Percentiles rank a stretch among this genome's conserved stretches.
phyloP scores from a whole-genome alignment of 1,284 basidiomycete species.

The Hypsizygus ulmarius region DNA sequence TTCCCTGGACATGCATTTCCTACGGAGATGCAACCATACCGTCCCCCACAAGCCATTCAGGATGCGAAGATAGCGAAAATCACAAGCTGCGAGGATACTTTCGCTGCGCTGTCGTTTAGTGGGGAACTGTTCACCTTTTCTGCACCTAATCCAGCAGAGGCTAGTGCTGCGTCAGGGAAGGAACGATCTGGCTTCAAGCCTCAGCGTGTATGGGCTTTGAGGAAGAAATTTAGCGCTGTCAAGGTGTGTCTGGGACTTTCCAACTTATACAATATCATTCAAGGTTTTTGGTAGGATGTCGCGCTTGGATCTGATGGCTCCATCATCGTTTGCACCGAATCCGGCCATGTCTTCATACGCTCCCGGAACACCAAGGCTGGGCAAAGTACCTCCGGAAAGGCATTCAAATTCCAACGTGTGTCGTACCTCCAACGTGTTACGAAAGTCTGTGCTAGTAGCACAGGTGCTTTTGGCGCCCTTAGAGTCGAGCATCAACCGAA shows the following conservation, averaged over 20 bases:
- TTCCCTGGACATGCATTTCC: constrained; percentile 74
- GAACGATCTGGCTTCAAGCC: constrained; percentile 56
- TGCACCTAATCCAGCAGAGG: constrained; percentile 38
- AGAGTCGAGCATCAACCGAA: constrained; percentile 69
- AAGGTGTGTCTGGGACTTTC: constrained; percentile 42
- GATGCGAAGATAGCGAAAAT: constrained; percentile 80
- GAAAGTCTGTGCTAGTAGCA: constrained; percentile 83
- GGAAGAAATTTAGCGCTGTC: constrained; percentile 85
- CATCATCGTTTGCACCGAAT: constrained; percentile 90
- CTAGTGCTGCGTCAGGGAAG: constrained; percentile 26
- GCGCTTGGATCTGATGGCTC: constrained; percentile 87
- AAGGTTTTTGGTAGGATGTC: constrained; percentile 58
- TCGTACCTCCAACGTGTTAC: constrained; percentile 84
- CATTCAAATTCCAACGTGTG: constrained; percentile 81
- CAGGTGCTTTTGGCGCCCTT: constrained; percentile 88
- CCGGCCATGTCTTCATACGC: constrained; percentile 91
- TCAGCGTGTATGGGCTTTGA: constrained; percentile 88
- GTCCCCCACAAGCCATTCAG: constrained; percentile 71
- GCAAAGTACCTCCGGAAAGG: constrained; percentile 42
- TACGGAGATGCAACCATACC: constrained; percentile 72
- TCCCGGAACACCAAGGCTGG: constrained; percentile 52
- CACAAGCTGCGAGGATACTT: constrained; percentile 75
- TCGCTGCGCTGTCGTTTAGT: constrained; percentile 83
- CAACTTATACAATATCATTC: neutral
- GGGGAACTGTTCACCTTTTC: constrained; percentile 93